These are phyloP conservation scores for Logfia minima DNA, from an alignment of 129 eudicot species.

Conservation along the genomic window DNA sequence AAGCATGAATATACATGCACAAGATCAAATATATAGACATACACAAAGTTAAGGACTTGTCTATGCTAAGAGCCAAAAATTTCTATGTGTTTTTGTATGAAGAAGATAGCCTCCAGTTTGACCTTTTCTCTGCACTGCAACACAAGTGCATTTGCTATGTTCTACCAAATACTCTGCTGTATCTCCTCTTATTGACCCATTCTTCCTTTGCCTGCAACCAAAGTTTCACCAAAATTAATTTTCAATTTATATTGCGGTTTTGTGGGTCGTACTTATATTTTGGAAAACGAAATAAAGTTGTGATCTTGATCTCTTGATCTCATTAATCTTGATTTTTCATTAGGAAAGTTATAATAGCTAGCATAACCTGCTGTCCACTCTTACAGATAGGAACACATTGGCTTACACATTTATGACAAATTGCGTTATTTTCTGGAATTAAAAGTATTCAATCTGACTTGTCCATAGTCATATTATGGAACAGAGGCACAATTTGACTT, in stretches of 20 bases:
- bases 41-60: not conserved
- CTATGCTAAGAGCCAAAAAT: slow-evolving; percentile 78
- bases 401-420: too few relatives aligned
- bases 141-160: slow-evolving; percentile 73
- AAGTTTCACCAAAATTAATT: not conserved
- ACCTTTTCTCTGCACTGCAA: slow-evolving; percentile 78
- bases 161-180: slow-evolving; percentile 67
- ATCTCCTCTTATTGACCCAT: slow-evolving; percentile 59
- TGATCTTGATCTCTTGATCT: not conserved
- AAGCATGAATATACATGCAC: not conserved
- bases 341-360: too few relatives aligned
- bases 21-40: not conserved
- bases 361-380: too few relatives aligned
- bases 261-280: not conserved
- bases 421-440: too few relatives aligned
- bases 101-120: slow-evolving; percentile 69
- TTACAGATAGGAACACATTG: too few relatives aligned
- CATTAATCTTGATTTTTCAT: not conserved
- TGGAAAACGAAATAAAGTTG: not conserved
- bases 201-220: slow-evolving; percentile 45
- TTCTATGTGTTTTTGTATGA: slow-evolving; percentile 60
- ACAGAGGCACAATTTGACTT: not conserved
- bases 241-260: not conserved
- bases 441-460: not conserved
- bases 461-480: not conserved